A percentile compares a stretch with the other conserved stretches of the same genome.
phyloP scores from a whole-genome alignment of 1,284 basidiomycete species.

The Porodaedalea pini region DNA sequence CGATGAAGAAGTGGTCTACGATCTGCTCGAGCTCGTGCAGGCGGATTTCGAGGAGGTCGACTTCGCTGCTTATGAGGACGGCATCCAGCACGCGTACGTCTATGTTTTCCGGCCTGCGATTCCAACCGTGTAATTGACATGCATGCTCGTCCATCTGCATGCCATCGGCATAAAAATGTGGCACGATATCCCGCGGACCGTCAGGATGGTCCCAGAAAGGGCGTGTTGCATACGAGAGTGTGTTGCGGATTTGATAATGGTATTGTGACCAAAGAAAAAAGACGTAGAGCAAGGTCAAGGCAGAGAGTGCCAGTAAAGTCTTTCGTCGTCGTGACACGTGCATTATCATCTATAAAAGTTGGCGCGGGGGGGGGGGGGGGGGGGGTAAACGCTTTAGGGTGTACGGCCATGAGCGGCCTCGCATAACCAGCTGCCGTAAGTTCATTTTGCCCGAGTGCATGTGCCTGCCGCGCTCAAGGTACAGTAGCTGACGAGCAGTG shows the following conservation, averaged over 20 bases:
- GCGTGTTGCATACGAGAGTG: constrained; percentile 59
- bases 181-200: constrained; percentile 44
- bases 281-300: not conserved
- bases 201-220: constrained; percentile 60
- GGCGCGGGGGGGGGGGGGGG: not conserved
- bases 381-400: no score
- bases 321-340: no score
- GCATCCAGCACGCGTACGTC: constrained; percentile 44
- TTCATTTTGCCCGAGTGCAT: no score
- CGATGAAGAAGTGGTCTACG: constrained; percentile 63
- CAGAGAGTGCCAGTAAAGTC: not conserved
- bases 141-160: constrained; percentile 41
- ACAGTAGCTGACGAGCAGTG: no score
- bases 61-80: constrained; percentile 53
- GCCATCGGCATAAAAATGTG: constrained; percentile 57
- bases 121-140: constrained; percentile 58
- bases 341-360: no score
- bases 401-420: no score
- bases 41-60: constrained; percentile 68
- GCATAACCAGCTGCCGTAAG: no score
- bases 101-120: constrained; percentile 28
- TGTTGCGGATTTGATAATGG: constrained; percentile 43
- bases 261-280: constrained; percentile 20
- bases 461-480: no score
- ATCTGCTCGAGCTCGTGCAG: constrained; percentile 59